These are phyloP conservation scores for Marchantia polymorpha DNA, from an alignment of 225 moss, liverwort and hornwort genomes.

Conservation along the genomic window DNA sequence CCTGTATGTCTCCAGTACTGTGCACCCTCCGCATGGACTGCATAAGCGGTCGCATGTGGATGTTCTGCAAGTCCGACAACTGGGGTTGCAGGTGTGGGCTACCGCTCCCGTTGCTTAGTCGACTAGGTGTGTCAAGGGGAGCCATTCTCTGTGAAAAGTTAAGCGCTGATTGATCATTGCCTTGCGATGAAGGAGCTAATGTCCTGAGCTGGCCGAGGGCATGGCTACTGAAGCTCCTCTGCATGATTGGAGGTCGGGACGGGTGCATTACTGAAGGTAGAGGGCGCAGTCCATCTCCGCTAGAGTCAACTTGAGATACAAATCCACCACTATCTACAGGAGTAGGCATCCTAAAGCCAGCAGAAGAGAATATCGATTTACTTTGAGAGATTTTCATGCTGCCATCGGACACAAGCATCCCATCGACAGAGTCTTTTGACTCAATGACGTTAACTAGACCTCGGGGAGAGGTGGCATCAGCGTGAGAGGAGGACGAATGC, in stretches of 20 bases:
- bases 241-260: slow-evolving; percentile 45
- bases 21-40: slow-evolving; percentile 54
- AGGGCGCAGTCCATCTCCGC: slow-evolving; percentile 41
- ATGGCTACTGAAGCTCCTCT: slow-evolving; percentile 52
- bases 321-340: slow-evolving; percentile 40
- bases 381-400: slow-evolving; percentile 37
- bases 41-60: slow-evolving; percentile 47
- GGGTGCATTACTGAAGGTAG: slow-evolving; percentile 32
- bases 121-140: slow-evolving; percentile 40
- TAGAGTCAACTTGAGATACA: slow-evolving; percentile 31
- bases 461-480: slow-evolving; percentile 38
- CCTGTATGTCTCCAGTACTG: slow-evolving; percentile 56
- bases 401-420: slow-evolving; percentile 32
- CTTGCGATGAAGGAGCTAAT: slow-evolving; percentile 34
- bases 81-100: slow-evolving; percentile 41
- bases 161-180: slow-evolving; percentile 22
- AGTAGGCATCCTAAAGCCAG: slow-evolving; percentile 40
- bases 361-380: slow-evolving; percentile 41
- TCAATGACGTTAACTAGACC: slow-evolving; percentile 30
- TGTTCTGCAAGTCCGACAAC: slow-evolving; percentile 37
- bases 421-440: slow-evolving; percentile 37
- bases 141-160: slow-evolving; percentile 33
- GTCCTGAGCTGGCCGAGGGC: slow-evolving; percentile 48
- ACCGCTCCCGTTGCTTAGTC: slow-evolving; percentile 44
- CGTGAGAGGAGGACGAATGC: slow-evolving; percentile 33